These are phyloP conservation scores for Lachnellula occidentalis DNA, from an alignment of 2,329 filamentous ascomycete genomes.

Conservation along the genomic window DNA sequence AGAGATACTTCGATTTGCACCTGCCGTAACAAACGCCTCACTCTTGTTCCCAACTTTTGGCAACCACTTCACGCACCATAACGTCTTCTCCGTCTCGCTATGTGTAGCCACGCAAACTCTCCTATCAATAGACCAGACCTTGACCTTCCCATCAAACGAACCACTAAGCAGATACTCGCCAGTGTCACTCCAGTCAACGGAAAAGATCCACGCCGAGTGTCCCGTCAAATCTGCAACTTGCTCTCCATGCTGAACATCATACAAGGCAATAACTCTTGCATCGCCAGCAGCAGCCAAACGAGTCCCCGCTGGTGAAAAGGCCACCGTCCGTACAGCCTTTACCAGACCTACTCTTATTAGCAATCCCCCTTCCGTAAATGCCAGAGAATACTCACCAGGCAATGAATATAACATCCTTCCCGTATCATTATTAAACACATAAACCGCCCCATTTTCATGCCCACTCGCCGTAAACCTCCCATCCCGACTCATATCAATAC, in stretches of 20 bases:
- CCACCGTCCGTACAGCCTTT: constrained; percentile 77
- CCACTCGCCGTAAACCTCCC: constrained; percentile 85
- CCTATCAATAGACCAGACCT: constrained; percentile 89
- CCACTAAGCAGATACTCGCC: constrained; percentile 88
- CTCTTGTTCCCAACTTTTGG: constrained; percentile 56
- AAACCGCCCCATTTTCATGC: constrained; percentile 86
- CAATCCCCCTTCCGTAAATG: background rate
- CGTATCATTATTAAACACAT: constrained; percentile 91
- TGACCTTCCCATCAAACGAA: constrained; percentile 87
- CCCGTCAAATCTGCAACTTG: constrained; percentile 81
- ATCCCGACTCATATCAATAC: constrained; percentile 74
- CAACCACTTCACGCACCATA: constrained; percentile 84
- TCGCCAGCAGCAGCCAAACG: constrained; percentile 88
- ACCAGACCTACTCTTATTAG: constrained; percentile 58
- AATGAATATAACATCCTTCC: constrained; percentile 81
- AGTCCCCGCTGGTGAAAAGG: constrained; percentile 81
- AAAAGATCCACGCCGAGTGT: constrained; percentile 82
- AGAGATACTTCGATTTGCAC: constrained; percentile 67
- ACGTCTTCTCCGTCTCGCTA: constrained; percentile 76
- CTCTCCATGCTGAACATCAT: constrained; percentile 88
- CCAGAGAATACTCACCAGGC: constrained; percentile 49
- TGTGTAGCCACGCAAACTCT: constrained; percentile 86
- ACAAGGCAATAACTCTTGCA: constrained; percentile 80
- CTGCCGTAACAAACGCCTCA: constrained; percentile 72
- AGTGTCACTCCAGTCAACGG: constrained; percentile 86